Evolutionary conservation across 2,329 filamentous ascomycete genomes (phyloP), one percentile per base, ranked within the genome.

Genomic region (Curvularia hawaiiensis): DNA sequence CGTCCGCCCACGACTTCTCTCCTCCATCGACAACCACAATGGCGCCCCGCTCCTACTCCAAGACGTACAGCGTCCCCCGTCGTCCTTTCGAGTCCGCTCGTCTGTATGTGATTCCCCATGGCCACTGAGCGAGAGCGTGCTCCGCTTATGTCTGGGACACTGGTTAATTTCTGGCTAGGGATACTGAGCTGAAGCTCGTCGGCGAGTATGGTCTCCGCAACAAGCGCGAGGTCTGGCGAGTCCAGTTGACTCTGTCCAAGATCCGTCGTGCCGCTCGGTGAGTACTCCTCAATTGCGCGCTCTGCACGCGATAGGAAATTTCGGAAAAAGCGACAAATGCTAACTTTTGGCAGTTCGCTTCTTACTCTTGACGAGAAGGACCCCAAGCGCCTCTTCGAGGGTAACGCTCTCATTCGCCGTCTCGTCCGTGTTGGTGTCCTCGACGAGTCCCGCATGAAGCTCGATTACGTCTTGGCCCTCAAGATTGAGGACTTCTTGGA

Each of bases 261-360:
- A 99, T 99, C 79, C 95, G 95, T 93, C 95, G 95, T 97, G 95
- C 95, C 90, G 95, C 95, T 81, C 95, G 95, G 94, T 97, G 91
- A 77, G 88, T 75, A 14, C 41, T 35, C 43, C 14, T 50, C 53
- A 26, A 59, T 51, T 51, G 59, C 56, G 61, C 65, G 40, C 52
- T 51, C 58, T 56, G 6, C 8, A 35, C 20, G 40, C 54, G 59
- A 54, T 50, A 35, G 50, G 59, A 55, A 58, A 44, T 52, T 30
- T 50, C 47, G 33, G 22, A 50, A 50, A 18, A 38, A 49, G 38
- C 26, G 45, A 49, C 48, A n/a, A 43, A 10, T 31, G 33, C 58
- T 70, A 59, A 72, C 62, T 14, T 46, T 52, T 50, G 50, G 57
- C 78, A 97, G 94, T 97, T 90, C 98, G 87, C 92, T 99, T 79